Evolutionary conservation across 768 basidiomycete species (phyloP), one percentile per base, ranked within the genome.

Genomic region (Basidioascus undulatus): DNA sequence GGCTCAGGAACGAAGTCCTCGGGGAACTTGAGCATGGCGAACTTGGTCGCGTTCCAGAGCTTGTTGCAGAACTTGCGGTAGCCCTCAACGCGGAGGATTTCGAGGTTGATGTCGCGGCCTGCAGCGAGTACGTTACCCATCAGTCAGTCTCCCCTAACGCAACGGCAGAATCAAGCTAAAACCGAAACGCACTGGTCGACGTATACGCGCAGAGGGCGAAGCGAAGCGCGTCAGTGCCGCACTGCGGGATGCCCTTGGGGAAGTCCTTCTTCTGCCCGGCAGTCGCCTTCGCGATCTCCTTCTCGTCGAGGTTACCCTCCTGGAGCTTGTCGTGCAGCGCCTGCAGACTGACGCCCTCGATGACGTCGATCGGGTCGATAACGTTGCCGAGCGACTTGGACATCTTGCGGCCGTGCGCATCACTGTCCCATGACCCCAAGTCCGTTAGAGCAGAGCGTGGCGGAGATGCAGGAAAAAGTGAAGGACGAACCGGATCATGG

Each of bases 51-150:
- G 55, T 98, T 98, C 68, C 89, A 96, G 21, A 96, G 73, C 65
- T 96, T 96, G 65, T 98, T 98, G 65, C 92, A 96, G 65, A 98
- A 98, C 60, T 96, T 96, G 59, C 92, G 74, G 59, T 96, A 96
- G 2, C 87, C 92, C 60, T 96, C 87, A 25, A 96, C 84, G 39
- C 86, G 75, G 47, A 83, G 60, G 49, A 98, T 86, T 55, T 96
- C 86, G 45, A 98, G 64, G 57, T 94, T 92, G 63, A 98, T 89
- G 59, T 96, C 89, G 34, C 87, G 79, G 23, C 84, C 86, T 84
- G 44, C 7, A 32, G 39, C 28, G 12, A 33, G 13, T n/a, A n/a
- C n/a, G 16, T 4, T 25, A 31, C 45, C 37, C 21, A 31, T 3
- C 9, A 36, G 26, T 11, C 18, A 20, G 32, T n/a, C n/a, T 20